Evolutionary conservation across 2,329 filamentous ascomycete species (phyloP), one percentile per base, ranked within the genome.

Genomic region (Didymella keratinophila): DNA sequence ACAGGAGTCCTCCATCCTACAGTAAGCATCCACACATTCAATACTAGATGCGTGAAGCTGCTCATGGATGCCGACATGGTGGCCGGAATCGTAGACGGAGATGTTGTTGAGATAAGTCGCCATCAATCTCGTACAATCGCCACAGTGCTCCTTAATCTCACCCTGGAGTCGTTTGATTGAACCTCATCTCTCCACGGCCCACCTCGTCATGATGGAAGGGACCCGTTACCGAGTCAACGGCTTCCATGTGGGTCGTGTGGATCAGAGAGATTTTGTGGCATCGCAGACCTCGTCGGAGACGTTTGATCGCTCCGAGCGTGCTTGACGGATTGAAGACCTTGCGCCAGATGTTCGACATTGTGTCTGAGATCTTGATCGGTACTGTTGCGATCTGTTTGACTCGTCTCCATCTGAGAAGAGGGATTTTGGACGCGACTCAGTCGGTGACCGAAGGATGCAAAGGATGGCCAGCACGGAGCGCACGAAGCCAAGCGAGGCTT

Each of bases 131-230:
- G 39, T 58, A 46, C 50, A 50, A 53, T 53, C 44, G 44, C 54
- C 54, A 52, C 48, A 36, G 21, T 21, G 27, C 37, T 47, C 25
- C 41, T 32, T 34, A 52, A 58, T 53, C 49, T 58, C 44, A 52
- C 45, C 49, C 56, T 36, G 25, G 37, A 32, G 25, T 50, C 16
- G 10, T 53, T 58, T 49, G 45, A 58, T 54, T 45, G 30, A 50
- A 6, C 32, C 45, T 58, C 56, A 58, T 58, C 56, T 58, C 55
- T 42, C 54, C 54, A 30, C 23, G 45, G n/a, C 34, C 56, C 50
- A 58, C 50, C 20, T 39, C 21, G 3, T 27, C 37, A 36, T 16
- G 11, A 52, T 20, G 30, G 41, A 34, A 50, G 30, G 36, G 39
- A 30, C 28, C 12, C 41, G 46, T 58, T 34, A 30, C 56, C 56